Conservation (phyloP, 2,329 filamentous ascomycete genomes). For the Emericellopsis cladophorae region DNA sequence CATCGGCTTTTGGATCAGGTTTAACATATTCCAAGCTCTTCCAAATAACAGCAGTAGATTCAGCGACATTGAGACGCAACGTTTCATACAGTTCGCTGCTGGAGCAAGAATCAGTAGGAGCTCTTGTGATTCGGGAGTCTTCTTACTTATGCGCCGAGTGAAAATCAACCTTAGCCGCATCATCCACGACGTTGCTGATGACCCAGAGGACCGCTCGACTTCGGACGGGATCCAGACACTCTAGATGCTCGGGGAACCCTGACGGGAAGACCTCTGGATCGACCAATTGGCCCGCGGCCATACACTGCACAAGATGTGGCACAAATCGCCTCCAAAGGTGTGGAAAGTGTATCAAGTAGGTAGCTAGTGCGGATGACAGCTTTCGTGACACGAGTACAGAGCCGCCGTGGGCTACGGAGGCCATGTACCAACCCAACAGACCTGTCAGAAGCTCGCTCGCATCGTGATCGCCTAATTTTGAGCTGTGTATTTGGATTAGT, state of each 20-base stretch:
- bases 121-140: background rate
- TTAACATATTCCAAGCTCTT: constrained; percentile 18
- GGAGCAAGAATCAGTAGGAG: constrained; percentile 13
- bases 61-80: constrained; percentile 25
- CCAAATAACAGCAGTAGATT: constrained; percentile 26
- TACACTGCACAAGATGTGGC: constrained; percentile 43
- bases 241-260: constrained; percentile 26
- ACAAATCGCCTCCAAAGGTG: constrained; percentile 54
- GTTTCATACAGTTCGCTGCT: constrained; percentile 24
- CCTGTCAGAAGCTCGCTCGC: constrained; percentile 45
- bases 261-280: constrained; percentile 21
- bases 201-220: constrained; percentile 54
- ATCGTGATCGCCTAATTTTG: constrained; percentile 41
- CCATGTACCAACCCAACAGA: constrained; percentile 50
- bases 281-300: constrained; percentile 21
- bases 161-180: constrained; percentile 45
- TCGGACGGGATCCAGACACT: constrained; percentile 30
- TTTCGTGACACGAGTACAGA: constrained; percentile 57
- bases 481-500: constrained; percentile 14
- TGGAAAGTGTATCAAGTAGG: constrained; percentile 62
- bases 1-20: constrained; percentile 23
- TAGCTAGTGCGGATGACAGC: constrained; percentile 63
- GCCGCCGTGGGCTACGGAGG: constrained; percentile 35
- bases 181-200: constrained; percentile 22
- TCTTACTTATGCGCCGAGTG: constrained; percentile 31